Evolutionary conservation across 2,329 filamentous ascomycete genomes (phyloP), one percentile per base, ranked within the genome.

Genomic region (Fusarium burgessii): DNA sequence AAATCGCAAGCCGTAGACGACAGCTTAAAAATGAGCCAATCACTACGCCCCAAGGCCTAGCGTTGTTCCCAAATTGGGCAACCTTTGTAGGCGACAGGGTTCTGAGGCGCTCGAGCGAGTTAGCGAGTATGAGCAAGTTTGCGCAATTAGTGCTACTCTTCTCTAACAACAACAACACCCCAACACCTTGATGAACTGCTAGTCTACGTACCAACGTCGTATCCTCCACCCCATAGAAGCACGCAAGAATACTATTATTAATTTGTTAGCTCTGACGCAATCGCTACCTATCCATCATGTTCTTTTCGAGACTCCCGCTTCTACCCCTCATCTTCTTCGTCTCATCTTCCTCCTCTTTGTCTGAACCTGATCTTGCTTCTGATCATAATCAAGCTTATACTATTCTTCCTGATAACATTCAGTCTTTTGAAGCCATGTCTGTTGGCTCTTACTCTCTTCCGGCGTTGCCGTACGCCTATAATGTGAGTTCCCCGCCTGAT

Each of bases 381-480:
- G 58, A 50, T 50, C 56, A 13, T 12, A 20, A 51, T 25, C 49
- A 58, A 67, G 42, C 42, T 36, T 56, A 64, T 7, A 49, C 51
- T 13, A 33, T 35, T 15, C 27, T 66, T 1, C 38, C 42, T 5
- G 32, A 65, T 4, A 58, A 60, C 27, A 59, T 40, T 46, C 55
- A 36, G 11, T 46, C 47, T 7, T 58, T 35, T 20, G 51, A 46
- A 35, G 57, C 69, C 71, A 84, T 84, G 84, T 77, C 83, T 49
- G 74, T 73, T 38, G 78, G 66, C 58, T 82, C 82, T 13, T 92
- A 91, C 80, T 86, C 83, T 11, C 88, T 93, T 8, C 91, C 91
- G 38, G 80, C 85, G 51, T 85, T 93, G 13, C 90, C 91, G 18
- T 93, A 93, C 77, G 87, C 86, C 63, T 93, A 93, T 78, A 82